Evolutionary conservation across 345 rosid genomes (phyloP).

Genomic region (Raphanus sativus): DNA sequence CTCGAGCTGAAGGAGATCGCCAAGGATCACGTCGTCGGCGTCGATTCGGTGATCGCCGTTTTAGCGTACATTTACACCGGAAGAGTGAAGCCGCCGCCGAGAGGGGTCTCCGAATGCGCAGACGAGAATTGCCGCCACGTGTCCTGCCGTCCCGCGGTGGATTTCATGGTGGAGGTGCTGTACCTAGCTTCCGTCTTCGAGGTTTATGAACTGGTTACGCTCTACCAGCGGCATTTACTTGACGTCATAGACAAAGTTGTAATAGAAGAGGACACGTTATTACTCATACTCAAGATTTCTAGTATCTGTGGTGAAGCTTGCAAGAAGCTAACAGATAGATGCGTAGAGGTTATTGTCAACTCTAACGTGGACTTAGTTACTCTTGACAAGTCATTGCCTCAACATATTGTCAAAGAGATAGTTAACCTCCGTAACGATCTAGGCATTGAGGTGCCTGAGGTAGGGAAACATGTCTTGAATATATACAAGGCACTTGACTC

Average conservation of each 20-base stretch:
- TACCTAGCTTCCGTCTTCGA: slow-evolving; percentile 62
- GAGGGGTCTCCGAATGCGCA: slow-evolving; percentile 57
- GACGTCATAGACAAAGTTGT: slow-evolving; percentile 60
- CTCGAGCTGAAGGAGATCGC: slow-evolving; percentile 62
- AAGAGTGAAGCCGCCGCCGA: slow-evolving; percentile 55
- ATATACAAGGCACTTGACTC: slow-evolving; percentile 77
- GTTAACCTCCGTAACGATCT: slow-evolving; percentile 43
- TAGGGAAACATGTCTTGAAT: slow-evolving; percentile 58
- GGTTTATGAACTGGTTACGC: slow-evolving; percentile 58
- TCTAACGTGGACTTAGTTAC: slow-evolving; percentile 61
- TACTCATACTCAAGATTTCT: slow-evolving; percentile 61
- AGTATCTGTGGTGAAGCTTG: slow-evolving; percentile 54
- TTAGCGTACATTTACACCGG: slow-evolving; percentile 68
- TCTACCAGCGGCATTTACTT: slow-evolving; percentile 69
- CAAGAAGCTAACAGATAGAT: slow-evolving; percentile 46
- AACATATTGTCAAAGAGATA: slow-evolving; percentile 48
- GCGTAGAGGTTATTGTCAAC: slow-evolving; percentile 51
- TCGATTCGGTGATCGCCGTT: slow-evolving; percentile 59
- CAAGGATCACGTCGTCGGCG: slow-evolving; percentile 54
- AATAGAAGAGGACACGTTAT: slow-evolving; percentile 53
- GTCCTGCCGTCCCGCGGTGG: slow-evolving; percentile 54
- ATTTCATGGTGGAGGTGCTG: slow-evolving; percentile 66
- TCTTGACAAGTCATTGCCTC: slow-evolving; percentile 67
- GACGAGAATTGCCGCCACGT: slow-evolving; percentile 70
- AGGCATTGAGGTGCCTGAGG: slow-evolving; percentile 37